Evolutionary conservation across 179 eudicot genomes (phyloP).

Genomic region (Carnegiea gigantea): DNA sequence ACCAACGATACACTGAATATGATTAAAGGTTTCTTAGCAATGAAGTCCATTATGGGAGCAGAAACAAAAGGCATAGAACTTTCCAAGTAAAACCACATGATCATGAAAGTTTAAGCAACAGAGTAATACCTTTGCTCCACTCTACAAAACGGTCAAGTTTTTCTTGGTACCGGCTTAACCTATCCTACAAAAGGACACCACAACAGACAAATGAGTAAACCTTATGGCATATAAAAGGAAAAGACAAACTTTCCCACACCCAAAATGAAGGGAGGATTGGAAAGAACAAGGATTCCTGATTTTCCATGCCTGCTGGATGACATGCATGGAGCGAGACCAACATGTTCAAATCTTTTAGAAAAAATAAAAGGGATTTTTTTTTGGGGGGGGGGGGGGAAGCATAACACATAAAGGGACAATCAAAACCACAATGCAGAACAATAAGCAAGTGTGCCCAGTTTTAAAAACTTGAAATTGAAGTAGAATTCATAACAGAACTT

Average conservation of each 20-base stretch:
- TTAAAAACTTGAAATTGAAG: background rate
- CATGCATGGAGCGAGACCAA: background rate
- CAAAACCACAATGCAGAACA: background rate
- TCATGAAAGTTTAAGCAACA: background rate
- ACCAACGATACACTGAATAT: background rate
- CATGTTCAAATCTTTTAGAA: background rate
- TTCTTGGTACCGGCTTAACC: slow-evolving; percentile 68
- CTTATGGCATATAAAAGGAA: background rate
- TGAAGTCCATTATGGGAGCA: background rate
- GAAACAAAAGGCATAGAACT: background rate
- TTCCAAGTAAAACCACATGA: background rate
- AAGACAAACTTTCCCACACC: background rate
- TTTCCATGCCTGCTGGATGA: background rate
- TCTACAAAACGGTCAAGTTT: slow-evolving; percentile 61
- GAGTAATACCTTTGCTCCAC: slow-evolving; percentile 67
- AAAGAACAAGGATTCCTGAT: background rate
- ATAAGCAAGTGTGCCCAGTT: background rate
- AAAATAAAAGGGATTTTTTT: background rate
- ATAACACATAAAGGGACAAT: background rate
- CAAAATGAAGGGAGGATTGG: slow-evolving; percentile 2
- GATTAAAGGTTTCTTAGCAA: slow-evolving; percentile 1
- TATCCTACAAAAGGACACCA: slow-evolving; percentile 58
- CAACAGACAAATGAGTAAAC: background rate
- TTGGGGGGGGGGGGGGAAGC: no score
- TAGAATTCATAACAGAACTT: background rate